These are phyloP conservation scores for Aspergillus hortae DNA, from an alignment of 2,329 filamentous ascomycete genomes.

Conservation along the genomic window DNA sequence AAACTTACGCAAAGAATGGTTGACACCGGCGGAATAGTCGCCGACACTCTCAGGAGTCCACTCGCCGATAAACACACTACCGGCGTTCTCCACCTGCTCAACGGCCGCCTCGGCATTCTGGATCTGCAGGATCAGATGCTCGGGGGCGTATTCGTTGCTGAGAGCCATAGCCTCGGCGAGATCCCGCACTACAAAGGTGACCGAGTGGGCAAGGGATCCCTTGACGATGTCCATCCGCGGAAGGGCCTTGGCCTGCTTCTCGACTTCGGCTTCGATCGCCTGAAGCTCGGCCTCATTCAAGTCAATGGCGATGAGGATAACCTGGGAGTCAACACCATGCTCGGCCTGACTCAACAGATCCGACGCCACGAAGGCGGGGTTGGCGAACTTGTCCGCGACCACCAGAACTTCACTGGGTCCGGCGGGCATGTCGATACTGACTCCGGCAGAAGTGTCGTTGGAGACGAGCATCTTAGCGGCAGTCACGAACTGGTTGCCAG, in stretches of 20 bases:
- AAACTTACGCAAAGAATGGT: conserved; percentile 89
- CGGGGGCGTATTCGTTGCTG: conserved; percentile 92
- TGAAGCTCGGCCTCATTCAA: conserved; percentile 68
- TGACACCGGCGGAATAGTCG: conserved; percentile 96
- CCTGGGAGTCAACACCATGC: conserved; percentile 94
- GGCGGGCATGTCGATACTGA: conserved; percentile 97
- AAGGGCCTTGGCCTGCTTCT: conserved; percentile 79
- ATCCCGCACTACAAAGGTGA: conserved; percentile 73
- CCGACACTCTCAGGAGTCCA: conserved; percentile 98
- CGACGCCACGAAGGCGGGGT: conserved; percentile 91
- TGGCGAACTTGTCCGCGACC: conserved; percentile 80
- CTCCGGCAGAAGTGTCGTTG: conserved; percentile 93
- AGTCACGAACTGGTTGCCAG: conserved; percentile 97
- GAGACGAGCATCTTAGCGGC: conserved; percentile 97
- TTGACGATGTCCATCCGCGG: conserved; percentile 91
- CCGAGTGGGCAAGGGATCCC: conserved; percentile 84
- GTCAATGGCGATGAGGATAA: conserved; percentile 82
- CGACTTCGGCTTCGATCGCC: conserved; percentile 88
- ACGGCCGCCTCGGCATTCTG: conserved; percentile 71
- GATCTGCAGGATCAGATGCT: conserved; percentile 92
- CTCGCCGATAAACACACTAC: conserved; percentile 89
- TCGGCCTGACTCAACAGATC: conserved; percentile 94
- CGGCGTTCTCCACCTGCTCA: conserved; percentile 82
- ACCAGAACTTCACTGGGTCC: conserved; percentile 97
- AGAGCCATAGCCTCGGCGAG: conserved; percentile 71